phyloP scores from a whole-genome alignment of 495 filamentous ascomycete species.

The Neurospora sp. region DNA sequence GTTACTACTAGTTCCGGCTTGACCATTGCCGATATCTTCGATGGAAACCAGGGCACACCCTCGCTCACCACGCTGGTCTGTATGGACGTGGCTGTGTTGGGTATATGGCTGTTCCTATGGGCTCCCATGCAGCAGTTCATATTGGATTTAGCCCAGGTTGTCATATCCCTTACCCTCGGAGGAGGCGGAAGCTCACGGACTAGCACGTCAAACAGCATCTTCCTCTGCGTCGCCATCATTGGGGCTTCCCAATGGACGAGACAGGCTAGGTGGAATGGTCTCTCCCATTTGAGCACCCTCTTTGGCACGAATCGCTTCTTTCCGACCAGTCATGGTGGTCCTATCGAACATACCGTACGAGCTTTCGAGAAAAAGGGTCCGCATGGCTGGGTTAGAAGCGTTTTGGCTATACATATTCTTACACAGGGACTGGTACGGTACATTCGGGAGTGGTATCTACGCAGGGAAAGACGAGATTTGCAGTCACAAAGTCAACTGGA shows the following conservation, averaged over 20 bases:
- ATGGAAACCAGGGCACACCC: slow-evolving; percentile 47
- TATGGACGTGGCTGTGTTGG: slow-evolving; percentile 69
- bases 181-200: slow-evolving; percentile 73
- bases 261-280: slow-evolving; percentile 37
- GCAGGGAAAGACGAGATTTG: slow-evolving; percentile 40
- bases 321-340: slow-evolving; percentile 27
- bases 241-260: slow-evolving; percentile 56
- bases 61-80: slow-evolving; percentile 73
- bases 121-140: slow-evolving; percentile 78
- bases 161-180: slow-evolving; percentile 87
- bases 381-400: slow-evolving; percentile 44
- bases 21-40: slow-evolving; percentile 41
- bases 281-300: slow-evolving; percentile 29
- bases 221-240: slow-evolving; percentile 76
- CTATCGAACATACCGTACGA: slow-evolving; percentile 29
- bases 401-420: slow-evolving; percentile 80
- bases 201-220: slow-evolving; percentile 58
- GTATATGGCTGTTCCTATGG: slow-evolving; percentile 87
- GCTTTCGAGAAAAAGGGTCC: slow-evolving; percentile 38
- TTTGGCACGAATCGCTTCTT: slow-evolving; percentile 33
- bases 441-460: slow-evolving; percentile 49
- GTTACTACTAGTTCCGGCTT: slow-evolving; percentile 45
- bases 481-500: slow-evolving; percentile 33
- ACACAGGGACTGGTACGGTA: slow-evolving; percentile 65
- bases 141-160: slow-evolving; percentile 89